These are phyloP conservation scores for Carallia pectinifolia DNA, from an alignment of 345 rosid species.

Conservation along the genomic window DNA sequence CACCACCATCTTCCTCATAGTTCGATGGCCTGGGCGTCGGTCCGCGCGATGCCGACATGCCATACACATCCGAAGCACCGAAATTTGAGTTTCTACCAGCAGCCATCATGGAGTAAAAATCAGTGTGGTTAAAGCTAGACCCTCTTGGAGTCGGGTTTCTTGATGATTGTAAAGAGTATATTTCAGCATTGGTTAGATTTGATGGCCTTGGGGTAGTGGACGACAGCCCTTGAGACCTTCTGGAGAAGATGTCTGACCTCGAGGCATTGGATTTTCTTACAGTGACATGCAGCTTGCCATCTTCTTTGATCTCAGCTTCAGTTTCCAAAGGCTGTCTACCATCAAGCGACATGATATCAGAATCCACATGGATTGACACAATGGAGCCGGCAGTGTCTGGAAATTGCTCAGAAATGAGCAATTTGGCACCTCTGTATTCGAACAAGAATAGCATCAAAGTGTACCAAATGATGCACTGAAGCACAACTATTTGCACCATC, in stretches of 20 bases:
- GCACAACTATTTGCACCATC: constrained; percentile 92
- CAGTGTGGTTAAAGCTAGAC: constrained; percentile 83
- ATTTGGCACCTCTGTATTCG: constrained; percentile 88
- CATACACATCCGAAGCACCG: constrained; percentile 64
- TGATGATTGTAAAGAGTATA: constrained; percentile 80
- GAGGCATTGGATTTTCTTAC: constrained; percentile 88
- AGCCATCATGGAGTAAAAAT: constrained; percentile 85
- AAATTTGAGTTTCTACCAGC: constrained; percentile 80
- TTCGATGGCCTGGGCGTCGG: constrained; percentile 88
- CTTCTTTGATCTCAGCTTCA: constrained; percentile 78
- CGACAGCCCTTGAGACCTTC: constrained; percentile 53
- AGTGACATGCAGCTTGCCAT: constrained; percentile 86
- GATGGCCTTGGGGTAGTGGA: constrained; percentile 85
- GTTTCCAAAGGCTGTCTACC: constrained; percentile 77
- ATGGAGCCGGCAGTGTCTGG: constrained; percentile 95
- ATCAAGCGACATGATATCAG: constrained; percentile 84
- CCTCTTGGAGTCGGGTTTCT: constrained; percentile 84
- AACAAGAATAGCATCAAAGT: constrained; percentile 83
- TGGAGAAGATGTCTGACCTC: constrained; percentile 57
- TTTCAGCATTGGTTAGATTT: constrained; percentile 89
- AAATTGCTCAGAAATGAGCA: constrained; percentile 88
- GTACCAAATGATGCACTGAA: constrained; percentile 97
- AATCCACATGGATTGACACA: constrained; percentile 82
- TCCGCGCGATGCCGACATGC: constrained; percentile 59
- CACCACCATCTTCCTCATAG: constrained; percentile 67